Conservation (phyloP, 2,329 filamentous ascomycete genomes). For the Colletotrichum navitas region DNA sequence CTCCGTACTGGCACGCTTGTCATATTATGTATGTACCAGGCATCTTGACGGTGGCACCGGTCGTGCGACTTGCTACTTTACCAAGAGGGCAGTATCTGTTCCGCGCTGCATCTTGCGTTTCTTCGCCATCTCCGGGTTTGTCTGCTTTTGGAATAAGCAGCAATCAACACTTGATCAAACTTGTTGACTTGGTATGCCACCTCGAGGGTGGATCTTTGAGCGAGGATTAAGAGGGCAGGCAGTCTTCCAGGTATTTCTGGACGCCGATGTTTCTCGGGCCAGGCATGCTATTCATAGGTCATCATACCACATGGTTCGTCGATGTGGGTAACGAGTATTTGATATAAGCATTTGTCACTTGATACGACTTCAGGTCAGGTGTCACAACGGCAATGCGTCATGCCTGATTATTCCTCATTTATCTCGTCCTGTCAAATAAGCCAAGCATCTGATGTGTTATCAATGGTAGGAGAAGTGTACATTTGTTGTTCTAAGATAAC, state of each 20-base stretch:
- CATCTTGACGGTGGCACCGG: not conserved
- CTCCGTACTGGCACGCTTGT: slow-evolving; percentile 4
- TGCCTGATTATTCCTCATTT: not conserved
- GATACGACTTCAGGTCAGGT: not conserved
- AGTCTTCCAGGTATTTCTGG: not conserved
- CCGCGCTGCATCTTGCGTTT: not conserved
- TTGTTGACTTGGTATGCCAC: not conserved
- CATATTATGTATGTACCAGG: not conserved
- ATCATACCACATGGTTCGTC: not conserved
- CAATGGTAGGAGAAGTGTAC: not conserved
- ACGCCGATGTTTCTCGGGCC: not conserved
- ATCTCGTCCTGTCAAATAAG: not conserved
- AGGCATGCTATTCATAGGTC: not conserved
- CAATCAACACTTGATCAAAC: not conserved
- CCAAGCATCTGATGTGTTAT: not conserved
- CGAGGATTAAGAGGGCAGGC: too few relatives aligned
- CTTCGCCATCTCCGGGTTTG: not conserved
- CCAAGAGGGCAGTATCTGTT: not conserved
- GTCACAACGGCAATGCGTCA: too few relatives aligned
- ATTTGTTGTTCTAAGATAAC: not conserved
- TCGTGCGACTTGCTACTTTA: not conserved
- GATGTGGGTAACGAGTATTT: not conserved
- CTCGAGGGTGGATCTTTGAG: not conserved
- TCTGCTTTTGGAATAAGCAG: not conserved
- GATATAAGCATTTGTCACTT: not conserved